Evolutionary conservation across 1,284 basidiomycete species (phyloP).

Genomic region (Irpex sp.): DNA sequence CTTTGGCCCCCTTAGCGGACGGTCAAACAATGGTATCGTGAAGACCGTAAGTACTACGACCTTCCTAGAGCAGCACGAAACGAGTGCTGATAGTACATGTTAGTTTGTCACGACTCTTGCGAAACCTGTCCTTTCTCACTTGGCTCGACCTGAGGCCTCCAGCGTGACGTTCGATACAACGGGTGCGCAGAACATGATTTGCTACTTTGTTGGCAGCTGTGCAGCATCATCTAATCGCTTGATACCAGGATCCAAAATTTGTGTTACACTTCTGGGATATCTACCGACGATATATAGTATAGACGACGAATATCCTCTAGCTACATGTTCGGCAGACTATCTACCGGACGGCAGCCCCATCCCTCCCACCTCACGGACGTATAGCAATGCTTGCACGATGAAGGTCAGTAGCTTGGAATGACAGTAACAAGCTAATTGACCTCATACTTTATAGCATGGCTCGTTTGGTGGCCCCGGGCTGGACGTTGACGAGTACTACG

Average conservation of each 20-base stretch:
- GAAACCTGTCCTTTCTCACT: constrained; percentile 30
- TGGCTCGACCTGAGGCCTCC: constrained; percentile 58
- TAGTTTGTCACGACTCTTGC: constrained; percentile 66
- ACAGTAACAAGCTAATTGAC: background rate
- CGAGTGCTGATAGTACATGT: background rate
- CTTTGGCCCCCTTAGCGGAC: constrained; percentile 46
- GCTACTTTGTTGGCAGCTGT: no score
- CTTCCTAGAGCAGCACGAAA: background rate
- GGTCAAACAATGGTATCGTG: constrained; percentile 49
- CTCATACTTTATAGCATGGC: constrained; percentile 47
- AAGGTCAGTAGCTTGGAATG: constrained; percentile 40
- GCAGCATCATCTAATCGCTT: background rate
- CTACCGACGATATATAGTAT: constrained; percentile 64
- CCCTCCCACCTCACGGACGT: constrained; percentile 42
- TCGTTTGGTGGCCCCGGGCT: constrained; percentile 59
- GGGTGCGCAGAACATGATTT: constrained; percentile 30
- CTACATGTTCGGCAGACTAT: constrained; percentile 53
- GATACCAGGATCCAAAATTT: constrained; percentile 34
- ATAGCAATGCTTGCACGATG: constrained; percentile 71
- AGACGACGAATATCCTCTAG: constrained; percentile 61
- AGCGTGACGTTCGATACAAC: constrained; percentile 61
- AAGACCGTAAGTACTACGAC: constrained; percentile 31
- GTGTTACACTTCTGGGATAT: constrained; percentile 61
- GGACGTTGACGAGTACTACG: constrained; percentile 54
- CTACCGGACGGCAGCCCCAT: constrained; percentile 47